A percentile compares a stretch with the other conserved stretches of the same genome.
These are phyloP conservation scores for Yamadazyma dendronema DNA, from an alignment of 1,139 yeast species.

Conservation along the genomic window DNA sequence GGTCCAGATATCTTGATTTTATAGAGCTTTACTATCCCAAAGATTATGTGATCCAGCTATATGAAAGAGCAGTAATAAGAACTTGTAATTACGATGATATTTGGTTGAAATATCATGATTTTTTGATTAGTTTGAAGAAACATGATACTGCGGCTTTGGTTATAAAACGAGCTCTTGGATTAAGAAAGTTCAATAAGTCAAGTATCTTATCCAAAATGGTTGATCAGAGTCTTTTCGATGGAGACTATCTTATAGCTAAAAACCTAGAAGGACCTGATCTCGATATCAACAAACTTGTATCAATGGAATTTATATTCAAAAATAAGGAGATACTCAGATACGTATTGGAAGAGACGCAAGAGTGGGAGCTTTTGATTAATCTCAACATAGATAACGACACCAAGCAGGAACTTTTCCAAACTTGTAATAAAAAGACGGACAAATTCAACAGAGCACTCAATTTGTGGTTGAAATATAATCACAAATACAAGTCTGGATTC, in stretches of 20 bases:
- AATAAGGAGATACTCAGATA: constrained; percentile 14
- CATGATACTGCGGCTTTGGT: constrained; percentile 35
- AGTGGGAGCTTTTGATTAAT: constrained; percentile 10
- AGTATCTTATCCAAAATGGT: constrained; percentile 34
- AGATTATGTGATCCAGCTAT: constrained; percentile 37
- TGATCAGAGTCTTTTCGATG: constrained; percentile 36
- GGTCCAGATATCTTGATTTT: constrained; percentile 62
- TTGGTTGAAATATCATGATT: constrained; percentile 64
- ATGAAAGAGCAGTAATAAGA: constrained; percentile 56
- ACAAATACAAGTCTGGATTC: constrained; percentile 5
- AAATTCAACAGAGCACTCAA: constrained; percentile 3
- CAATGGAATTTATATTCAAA: constrained; percentile 32
- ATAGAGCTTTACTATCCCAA: constrained; percentile 42
- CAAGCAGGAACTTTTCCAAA: constrained; percentile 6
- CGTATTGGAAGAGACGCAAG: constrained; percentile 19
- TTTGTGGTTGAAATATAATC: constrained; percentile 8
- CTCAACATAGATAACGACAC: constrained; percentile 4
- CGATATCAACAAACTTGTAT: constrained; percentile 36
- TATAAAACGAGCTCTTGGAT: constrained; percentile 31
- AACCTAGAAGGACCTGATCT: constrained; percentile 23
- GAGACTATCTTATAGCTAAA: constrained; percentile 33
- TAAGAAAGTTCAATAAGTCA: constrained; percentile 20
- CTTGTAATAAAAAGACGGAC: constrained; percentile 6
- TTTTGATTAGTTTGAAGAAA: constrained; percentile 28
- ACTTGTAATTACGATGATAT: constrained; percentile 53